phyloP scores from a whole-genome alignment of 2,329 filamentous ascomycete genomes.

The Claviceps sp. region DNA sequence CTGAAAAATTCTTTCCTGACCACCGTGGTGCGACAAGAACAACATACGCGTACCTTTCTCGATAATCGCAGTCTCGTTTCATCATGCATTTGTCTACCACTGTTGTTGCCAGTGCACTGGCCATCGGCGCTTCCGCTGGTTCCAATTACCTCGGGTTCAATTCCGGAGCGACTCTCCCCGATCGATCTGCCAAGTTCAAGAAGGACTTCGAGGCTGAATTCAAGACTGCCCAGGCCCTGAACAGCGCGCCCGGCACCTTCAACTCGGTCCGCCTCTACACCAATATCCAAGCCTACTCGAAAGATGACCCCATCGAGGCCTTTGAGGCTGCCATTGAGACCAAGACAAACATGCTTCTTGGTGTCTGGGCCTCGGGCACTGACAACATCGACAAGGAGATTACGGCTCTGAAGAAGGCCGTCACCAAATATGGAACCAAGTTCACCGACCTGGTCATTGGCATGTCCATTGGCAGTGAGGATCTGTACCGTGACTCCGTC shows the following conservation, averaged over 20 bases:
- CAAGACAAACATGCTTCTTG: slow-evolving; percentile 47
- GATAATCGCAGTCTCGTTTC: neutral
- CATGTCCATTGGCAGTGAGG: slow-evolving; percentile 53
- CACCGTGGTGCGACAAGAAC: neutral
- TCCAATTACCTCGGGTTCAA: slow-evolving; percentile 42
- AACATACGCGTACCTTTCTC: neutral
- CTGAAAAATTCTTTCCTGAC: neutral
- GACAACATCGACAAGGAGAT: slow-evolving; percentile 46
- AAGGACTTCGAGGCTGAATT: slow-evolving; percentile 35
- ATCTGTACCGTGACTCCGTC: slow-evolving; percentile 48
- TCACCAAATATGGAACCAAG: slow-evolving; percentile 36
- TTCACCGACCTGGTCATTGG: slow-evolving; percentile 47
- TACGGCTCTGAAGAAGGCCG: slow-evolving; percentile 41
- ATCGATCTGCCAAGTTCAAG: slow-evolving; percentile 39
- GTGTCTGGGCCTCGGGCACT: slow-evolving; percentile 47
- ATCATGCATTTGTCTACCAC: slow-evolving; percentile 28
- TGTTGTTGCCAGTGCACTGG: slow-evolving; percentile 26
- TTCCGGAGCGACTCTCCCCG: slow-evolving; percentile 32
- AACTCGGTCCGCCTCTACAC: slow-evolving; percentile 53
- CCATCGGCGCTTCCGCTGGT: slow-evolving; percentile 23
- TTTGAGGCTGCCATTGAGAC: slow-evolving; percentile 57
- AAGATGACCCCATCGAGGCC: slow-evolving; percentile 67
- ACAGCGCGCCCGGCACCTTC: slow-evolving; percentile 36
- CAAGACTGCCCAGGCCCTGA: slow-evolving; percentile 22
- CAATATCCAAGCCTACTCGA: slow-evolving; percentile 49